Evolutionary conservation across 2,329 filamentous ascomycete species (phyloP).

Genomic region (Fusarium heterosporum): DNA sequence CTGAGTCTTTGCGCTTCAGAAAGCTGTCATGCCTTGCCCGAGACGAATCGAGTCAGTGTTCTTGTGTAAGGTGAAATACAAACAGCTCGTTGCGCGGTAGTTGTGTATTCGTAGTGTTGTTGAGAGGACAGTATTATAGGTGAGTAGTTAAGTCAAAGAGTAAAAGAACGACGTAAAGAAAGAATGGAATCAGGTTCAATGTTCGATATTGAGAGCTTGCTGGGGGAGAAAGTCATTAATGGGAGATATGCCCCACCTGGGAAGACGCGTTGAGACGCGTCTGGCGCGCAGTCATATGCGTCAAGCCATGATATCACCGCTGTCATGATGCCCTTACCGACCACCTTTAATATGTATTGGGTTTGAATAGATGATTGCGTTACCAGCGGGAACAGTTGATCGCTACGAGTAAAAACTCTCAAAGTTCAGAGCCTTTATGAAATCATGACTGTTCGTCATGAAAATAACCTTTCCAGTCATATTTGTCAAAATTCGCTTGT

Average conservation of each 20-base stretch:
- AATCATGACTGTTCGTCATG: neutral
- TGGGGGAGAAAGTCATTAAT: slow-evolving; percentile 4
- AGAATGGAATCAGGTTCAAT: neutral
- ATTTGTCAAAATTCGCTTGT: neutral
- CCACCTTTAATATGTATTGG: neutral
- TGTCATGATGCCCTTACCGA: neutral
- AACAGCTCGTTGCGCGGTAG: neutral
- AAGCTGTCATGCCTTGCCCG: slow-evolving; percentile 17
- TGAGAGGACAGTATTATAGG: neutral
- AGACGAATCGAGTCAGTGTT: neutral
- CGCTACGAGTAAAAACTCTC: neutral
- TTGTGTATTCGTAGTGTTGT: rapidly evolving
- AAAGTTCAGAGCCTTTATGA: neutral
- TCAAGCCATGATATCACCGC: slow-evolving; percentile 34
- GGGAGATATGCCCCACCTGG: slow-evolving; percentile 17
- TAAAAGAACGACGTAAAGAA: neutral
- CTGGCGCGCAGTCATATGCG: slow-evolving; percentile 36
- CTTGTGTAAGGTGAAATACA: neutral
- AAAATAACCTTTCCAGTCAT: neutral
- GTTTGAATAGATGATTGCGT: neutral
- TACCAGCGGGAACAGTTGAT: neutral
- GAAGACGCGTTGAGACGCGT: slow-evolving; percentile 36
- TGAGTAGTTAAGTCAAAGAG: neutral
- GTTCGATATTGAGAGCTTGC: neutral
- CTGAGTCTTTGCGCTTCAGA: neutral